phyloP scores from a whole-genome alignment of 2,329 filamentous ascomycete genomes.

The Hypoxylon sp. region DNA sequence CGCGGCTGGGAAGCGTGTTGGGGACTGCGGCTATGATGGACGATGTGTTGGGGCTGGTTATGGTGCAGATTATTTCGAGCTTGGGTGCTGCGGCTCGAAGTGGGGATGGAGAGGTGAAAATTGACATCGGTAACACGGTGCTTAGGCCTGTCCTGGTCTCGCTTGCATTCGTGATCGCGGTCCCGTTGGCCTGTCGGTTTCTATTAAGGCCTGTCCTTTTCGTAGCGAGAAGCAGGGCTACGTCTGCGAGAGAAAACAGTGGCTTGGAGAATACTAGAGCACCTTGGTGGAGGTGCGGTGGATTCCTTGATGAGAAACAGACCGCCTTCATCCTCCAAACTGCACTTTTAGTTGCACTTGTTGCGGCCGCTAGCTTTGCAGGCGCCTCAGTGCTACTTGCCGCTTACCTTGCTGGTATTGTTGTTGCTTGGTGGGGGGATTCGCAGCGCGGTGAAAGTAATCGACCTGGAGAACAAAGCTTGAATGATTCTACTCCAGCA shows the following conservation, averaged over 20 bases:
- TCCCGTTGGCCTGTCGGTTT: constrained; percentile 65
- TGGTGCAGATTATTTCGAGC: constrained; percentile 82
- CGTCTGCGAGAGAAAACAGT: neutral
- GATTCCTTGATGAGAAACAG: constrained; percentile 51
- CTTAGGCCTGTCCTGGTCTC: constrained; percentile 64
- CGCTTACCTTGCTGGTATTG: constrained; percentile 73
- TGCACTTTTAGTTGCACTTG: constrained; percentile 63
- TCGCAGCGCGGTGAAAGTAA: neutral
- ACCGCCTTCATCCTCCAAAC: constrained; percentile 65
- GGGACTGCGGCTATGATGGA: constrained; percentile 85
- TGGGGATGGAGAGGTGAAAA: constrained; percentile 40
- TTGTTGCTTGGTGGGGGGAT: constrained; percentile 71
- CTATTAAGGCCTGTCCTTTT: constrained; percentile 58
- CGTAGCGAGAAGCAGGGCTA: neutral
- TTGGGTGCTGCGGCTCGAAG: constrained; percentile 59
- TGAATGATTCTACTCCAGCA: neutral
- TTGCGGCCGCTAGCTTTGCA: constrained; percentile 69
- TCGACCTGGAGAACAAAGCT: neutral
- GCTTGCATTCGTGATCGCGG: constrained; percentile 64
- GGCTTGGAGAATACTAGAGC: neutral
- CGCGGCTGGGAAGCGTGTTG: constrained; percentile 73
- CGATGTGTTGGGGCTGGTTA: constrained; percentile 82
- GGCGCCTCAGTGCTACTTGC: constrained; percentile 75
- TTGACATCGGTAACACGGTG: constrained; percentile 54
- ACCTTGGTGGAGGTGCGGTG: constrained; percentile 33